Conservation (phyloP, 2,329 filamentous ascomycete genomes). For the Colletotrichum brevisporum region DNA sequence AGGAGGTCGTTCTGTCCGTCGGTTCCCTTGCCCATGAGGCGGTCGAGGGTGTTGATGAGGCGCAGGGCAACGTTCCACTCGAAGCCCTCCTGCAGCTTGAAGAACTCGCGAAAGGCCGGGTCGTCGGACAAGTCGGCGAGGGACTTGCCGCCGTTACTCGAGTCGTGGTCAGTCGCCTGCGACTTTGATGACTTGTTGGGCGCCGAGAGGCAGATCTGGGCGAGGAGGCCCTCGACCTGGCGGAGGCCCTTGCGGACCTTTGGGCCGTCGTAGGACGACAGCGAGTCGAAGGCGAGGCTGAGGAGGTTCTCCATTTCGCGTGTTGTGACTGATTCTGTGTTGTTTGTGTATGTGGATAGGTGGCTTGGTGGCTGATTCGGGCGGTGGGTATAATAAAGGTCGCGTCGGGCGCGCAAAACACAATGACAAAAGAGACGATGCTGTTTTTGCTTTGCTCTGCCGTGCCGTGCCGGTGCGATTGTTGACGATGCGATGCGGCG, state of each 20-base stretch:
- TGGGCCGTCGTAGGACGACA: slow-evolving; percentile 89
- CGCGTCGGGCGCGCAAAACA: slow-evolving; percentile 9
- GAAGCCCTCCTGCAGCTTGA: slow-evolving; percentile 95
- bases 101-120: slow-evolving; percentile 94
- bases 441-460: background rate
- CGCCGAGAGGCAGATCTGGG: slow-evolving; percentile 89
- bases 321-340: slow-evolving; percentile 22
- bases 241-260: slow-evolving; percentile 95
- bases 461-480: background rate
- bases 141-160: slow-evolving; percentile 63
- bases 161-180: slow-evolving; percentile 30
- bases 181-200: slow-evolving; percentile 45
- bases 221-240: slow-evolving; percentile 93
- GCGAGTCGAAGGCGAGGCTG: slow-evolving; percentile 94
- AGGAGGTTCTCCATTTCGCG: slow-evolving; percentile 88
- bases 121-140: slow-evolving; percentile 82
- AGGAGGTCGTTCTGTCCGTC: slow-evolving; percentile 89
- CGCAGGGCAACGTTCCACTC: slow-evolving; percentile 97
- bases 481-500: slow-evolving; percentile 11
- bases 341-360: slow-evolving; percentile 15
- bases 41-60: slow-evolving; percentile 87
- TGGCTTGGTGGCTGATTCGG: slow-evolving; percentile 34
- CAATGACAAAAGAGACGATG: slow-evolving; percentile 37
- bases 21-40: slow-evolving; percentile 85
- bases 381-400: slow-evolving; percentile 20